Base-by-base conservation (phyloP, 805 yeast genomes). In the Saccharomycopsis amapae region DNA sequence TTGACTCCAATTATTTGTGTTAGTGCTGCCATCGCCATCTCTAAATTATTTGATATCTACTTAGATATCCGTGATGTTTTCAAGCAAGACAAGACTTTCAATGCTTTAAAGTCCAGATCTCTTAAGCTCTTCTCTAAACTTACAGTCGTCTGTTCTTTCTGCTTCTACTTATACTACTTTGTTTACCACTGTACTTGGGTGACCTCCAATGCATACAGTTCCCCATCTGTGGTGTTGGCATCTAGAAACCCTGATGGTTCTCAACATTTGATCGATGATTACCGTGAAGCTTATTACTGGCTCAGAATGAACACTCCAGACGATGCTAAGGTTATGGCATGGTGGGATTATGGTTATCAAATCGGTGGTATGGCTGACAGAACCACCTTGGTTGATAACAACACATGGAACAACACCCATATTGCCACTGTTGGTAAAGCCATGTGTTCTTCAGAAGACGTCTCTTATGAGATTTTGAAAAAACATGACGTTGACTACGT, bases 321-420 rank as follows among this genome's bases (percentile, higher is more conserved):
- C 62, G 97, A 93, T 62, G 85, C 97, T 30, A 89, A 85, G 64
- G 84, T 93, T 51, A 87, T 94, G 83, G 82, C 97, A 9, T 93
- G 99, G 98, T 93, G 99, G 99, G 98, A 94, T 71, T 94, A 94
- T 61, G 99, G 99, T 45, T 93, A 93, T 66, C 99, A 93, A 71
- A 93, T 93, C 59, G 98, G 98, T 57, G 99, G 99, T 53, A 93
- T 93, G 97, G 98, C 98, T 38, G 98, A 93, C 67, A 79, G 99
- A 61, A 90, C 97, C 53, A 93, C 99, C 4, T 73, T 93, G 56
- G 99, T 94, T 33, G 99, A 93, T 65, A 93, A 93, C 75, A 93
- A 93, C 68, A 93, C 99, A 9, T 93, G 99, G 98, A 93, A 93
- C 64, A 93, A 93, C 71, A 93, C 98, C 3, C 99, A 93, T 63